These are phyloP conservation scores for Pseudogymnoascus pannorum DNA, from an alignment of 2,329 filamentous ascomycete species.

Conservation along the genomic window DNA sequence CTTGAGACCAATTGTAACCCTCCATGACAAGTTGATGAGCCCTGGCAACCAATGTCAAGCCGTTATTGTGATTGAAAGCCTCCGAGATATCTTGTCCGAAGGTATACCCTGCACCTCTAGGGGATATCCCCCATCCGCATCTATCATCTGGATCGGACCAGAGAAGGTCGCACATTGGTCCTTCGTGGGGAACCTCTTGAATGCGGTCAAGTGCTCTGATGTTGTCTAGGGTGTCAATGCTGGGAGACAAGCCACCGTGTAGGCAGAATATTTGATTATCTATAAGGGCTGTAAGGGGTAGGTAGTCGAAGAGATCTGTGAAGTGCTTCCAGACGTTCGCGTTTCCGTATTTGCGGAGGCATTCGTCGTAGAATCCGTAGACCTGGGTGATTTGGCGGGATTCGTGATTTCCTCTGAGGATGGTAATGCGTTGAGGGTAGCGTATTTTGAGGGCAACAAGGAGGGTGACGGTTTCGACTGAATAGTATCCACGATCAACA, in stretches of 20 bases:
- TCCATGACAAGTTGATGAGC: slow-evolving; percentile 99
- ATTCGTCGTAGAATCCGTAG: slow-evolving; percentile 98
- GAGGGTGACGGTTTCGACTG: slow-evolving; percentile 90
- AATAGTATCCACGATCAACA: slow-evolving; percentile 97
- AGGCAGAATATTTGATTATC: slow-evolving; percentile 67
- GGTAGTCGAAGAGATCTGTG: slow-evolving; percentile 96
- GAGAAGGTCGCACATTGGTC: slow-evolving; percentile 95
- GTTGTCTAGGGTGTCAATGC: slow-evolving; percentile 91
- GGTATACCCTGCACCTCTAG: slow-evolving; percentile 88
- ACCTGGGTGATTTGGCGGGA: slow-evolving; percentile 95
- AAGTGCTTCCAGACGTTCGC: slow-evolving; percentile 97
- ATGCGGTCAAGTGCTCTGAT: slow-evolving; percentile 92
- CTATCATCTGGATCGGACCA: slow-evolving; percentile 98
- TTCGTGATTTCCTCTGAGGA: slow-evolving; percentile 93
- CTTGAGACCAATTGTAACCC: slow-evolving; percentile 99
- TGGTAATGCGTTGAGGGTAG: slow-evolving; percentile 93
- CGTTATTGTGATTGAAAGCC: slow-evolving; percentile 99
- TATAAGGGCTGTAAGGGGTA: slow-evolving; percentile 66
- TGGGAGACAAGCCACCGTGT: slow-evolving; percentile 83
- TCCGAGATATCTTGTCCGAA: slow-evolving; percentile 97
- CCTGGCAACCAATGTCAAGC: slow-evolving; percentile 86
- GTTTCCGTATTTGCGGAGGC: slow-evolving; percentile 88
- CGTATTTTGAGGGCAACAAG: slow-evolving; percentile 94
- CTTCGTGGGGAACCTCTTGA: slow-evolving; percentile 96
- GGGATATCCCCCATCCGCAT: slow-evolving; percentile 93